Percentiles rank a stretch among this genome's conserved stretches.
phyloP scores from a whole-genome alignment of 176 grass and related monocot genomes.

The maize (Zea mays) region Zm-B73-REFERENCE-NAM-5.0 NC_050102.1:2034501-2035000 shows the following conservation, averaged over 20 bases:
- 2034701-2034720: slow-evolving; percentile 44
- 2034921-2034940: slow-evolving; percentile 76
- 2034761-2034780: background rate
- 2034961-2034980: slow-evolving; percentile 81
- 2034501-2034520: background rate
- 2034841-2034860: slow-evolving; percentile 85
- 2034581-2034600: slow-evolving; percentile 95
- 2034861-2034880: slow-evolving; percentile 87
- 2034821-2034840: slow-evolving; percentile 78
- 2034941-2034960: slow-evolving; percentile 70
- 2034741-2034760: background rate
- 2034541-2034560: slow-evolving; percentile 26
- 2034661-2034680: slow-evolving; percentile 76
- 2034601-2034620: slow-evolving; percentile 93
- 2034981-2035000: slow-evolving; percentile 64
- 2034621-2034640: slow-evolving; percentile 91
- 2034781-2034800: background rate
- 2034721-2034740: slow-evolving; percentile 44
- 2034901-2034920: slow-evolving; percentile 78
- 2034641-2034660: slow-evolving; percentile 84
- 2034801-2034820: slow-evolving; percentile 13
- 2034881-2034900: slow-evolving; percentile 74
- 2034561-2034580: slow-evolving; percentile 32
- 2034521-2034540: slow-evolving; percentile 31
- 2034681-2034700: slow-evolving; percentile 55